phyloP scores from a whole-genome alignment of 1,284 basidiomycete species.

The Cutaneotrichosporon cyanovorans region DNA sequence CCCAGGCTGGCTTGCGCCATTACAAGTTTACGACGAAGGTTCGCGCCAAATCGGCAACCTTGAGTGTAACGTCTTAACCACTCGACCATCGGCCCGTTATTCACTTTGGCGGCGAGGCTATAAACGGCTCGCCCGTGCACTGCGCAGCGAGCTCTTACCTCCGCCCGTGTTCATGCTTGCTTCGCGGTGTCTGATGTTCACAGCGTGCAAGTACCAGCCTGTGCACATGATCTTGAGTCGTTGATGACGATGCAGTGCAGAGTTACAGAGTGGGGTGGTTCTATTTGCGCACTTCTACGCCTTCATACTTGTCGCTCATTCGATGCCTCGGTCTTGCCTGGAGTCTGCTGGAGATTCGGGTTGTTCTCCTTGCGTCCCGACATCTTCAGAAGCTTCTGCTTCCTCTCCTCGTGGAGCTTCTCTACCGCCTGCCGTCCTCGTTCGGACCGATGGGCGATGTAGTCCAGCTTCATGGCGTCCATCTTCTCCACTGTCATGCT shows the following conservation, averaged over 20 bases:
- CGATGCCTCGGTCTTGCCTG: too few relatives aligned
- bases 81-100: neutral
- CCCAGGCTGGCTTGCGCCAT: constrained; percentile 3
- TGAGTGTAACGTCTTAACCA: neutral
- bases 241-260: too few relatives aligned
- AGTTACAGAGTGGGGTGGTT: too few relatives aligned
- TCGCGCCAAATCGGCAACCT: neutral
- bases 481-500: constrained; percentile 37
- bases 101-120: too few relatives aligned
- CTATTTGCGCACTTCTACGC: too few relatives aligned
- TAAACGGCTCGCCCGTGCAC: too few relatives aligned
- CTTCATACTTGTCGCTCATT: too few relatives aligned
- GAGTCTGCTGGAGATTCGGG: constrained; percentile 3
- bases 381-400: constrained; percentile 25
- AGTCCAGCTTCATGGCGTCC: constrained; percentile 41
- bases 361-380: constrained; percentile 26
- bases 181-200: too few relatives aligned
- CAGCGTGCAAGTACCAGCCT: too few relatives aligned
- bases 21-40: neutral
- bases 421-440: constrained; percentile 33
- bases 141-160: too few relatives aligned
- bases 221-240: too few relatives aligned
- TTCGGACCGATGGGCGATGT: constrained; percentile 39
- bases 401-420: constrained; percentile 21
- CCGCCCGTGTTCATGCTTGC: too few relatives aligned